Percentiles rank a stretch among this genome's conserved stretches.
Evolutionary conservation across 805 yeast species (phyloP).

Genomic region (Candida dendrica): DNA sequence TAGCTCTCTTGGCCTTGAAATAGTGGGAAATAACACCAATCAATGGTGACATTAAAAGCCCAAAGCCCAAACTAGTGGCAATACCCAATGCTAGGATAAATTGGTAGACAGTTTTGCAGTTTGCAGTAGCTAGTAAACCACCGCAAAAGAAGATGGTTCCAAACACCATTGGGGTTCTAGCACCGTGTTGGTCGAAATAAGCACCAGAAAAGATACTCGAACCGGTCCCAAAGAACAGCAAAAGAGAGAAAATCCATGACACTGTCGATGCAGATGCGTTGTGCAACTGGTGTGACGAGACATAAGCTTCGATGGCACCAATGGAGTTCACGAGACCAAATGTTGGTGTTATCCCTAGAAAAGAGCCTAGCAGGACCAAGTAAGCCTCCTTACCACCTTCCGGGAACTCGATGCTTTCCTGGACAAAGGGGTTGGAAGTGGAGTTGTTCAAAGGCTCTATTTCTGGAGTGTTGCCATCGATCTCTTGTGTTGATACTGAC

Average conservation of each 20-base stretch:
- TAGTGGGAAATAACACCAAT: conserved; percentile 60
- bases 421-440: too few relatives aligned
- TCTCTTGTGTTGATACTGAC: too few relatives aligned
- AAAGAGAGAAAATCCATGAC: conserved; percentile 65
- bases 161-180: conserved; percentile 33
- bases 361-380: conserved; percentile 52
- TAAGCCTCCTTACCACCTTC: conserved; percentile 57
- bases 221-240: conserved; percentile 43
- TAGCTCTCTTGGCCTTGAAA: conserved; percentile 53
- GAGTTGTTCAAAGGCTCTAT: too few relatives aligned
- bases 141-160: conserved; percentile 40
- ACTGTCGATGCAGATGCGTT: conserved; percentile 40
- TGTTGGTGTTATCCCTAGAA: conserved; percentile 49
- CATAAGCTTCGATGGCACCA: conserved; percentile 62
- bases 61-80: conserved; percentile 51
- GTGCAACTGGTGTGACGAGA: conserved; percentile 45
- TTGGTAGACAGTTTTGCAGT: conserved; percentile 46
- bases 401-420: conserved; percentile 25
- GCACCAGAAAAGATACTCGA: conserved; percentile 41
- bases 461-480: too few relatives aligned
- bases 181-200: conserved; percentile 58
- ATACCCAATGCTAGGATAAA: conserved; percentile 56
- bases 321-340: conserved; percentile 55
- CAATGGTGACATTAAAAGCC: conserved; percentile 53
- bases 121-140: conserved; percentile 53